phyloP scores from a whole-genome alignment of 495 filamentous ascomycete genomes.

The Delitschia confertaspora region DNA sequence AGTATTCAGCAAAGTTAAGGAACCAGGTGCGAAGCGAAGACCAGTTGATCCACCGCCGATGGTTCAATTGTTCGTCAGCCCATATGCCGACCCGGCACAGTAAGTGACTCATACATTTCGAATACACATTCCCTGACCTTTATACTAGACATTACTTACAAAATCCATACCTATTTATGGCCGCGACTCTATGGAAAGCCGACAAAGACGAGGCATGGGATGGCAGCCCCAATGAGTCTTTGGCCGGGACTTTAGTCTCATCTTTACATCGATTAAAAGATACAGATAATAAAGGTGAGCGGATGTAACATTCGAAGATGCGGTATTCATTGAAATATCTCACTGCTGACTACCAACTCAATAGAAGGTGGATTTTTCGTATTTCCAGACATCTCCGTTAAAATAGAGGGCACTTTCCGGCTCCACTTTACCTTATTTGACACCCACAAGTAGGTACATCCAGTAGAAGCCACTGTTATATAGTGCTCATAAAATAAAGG shows the following conservation, averaged over 20 bases:
- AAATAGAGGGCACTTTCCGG: conserved; percentile 67
- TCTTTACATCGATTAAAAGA: conserved; percentile 92
- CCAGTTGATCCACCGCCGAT: conserved; percentile 94
- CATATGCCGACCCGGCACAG: conserved; percentile 63
- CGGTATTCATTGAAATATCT: not conserved
- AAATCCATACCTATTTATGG: conserved; percentile 82
- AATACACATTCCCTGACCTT: conserved; percentile 6
- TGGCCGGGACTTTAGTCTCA: conserved; percentile 78
- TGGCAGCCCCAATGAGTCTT: conserved; percentile 42
- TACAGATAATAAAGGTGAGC: conserved; percentile 66
- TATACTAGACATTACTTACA: conserved; percentile 56
- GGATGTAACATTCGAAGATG: not conserved
- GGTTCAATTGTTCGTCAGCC: conserved; percentile 67
- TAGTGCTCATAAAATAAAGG: conserved; percentile 32
- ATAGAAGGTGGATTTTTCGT: conserved; percentile 90
- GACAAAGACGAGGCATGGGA: conserved; percentile 45
- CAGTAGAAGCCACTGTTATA: not conserved
- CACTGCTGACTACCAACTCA: not conserved
- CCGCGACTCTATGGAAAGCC: conserved; percentile 54
- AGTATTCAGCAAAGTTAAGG: conserved; percentile 31
- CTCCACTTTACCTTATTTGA: conserved; percentile 85
- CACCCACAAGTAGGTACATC: conserved; percentile 56
- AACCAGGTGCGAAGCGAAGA: conserved; percentile 60
- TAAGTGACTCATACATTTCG: conserved; percentile 37
- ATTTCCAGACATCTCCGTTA: conserved; percentile 87